Base-by-base conservation (phyloP, 2,329 filamentous ascomycete species). In the Beauveria pseudobassiana region DNA sequence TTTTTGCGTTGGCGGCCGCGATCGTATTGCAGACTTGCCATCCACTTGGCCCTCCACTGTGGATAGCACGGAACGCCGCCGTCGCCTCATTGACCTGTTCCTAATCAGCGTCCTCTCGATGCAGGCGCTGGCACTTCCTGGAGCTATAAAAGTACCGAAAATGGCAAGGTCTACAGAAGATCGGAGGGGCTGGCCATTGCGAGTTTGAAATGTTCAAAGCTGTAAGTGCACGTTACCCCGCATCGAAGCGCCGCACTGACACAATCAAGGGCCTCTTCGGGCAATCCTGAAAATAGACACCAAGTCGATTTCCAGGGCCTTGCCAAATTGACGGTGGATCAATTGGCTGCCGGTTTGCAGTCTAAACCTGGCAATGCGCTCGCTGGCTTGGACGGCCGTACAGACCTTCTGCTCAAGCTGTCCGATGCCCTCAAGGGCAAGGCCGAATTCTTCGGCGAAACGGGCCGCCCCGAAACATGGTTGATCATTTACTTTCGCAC, bases 401-500 rank as follows among this genome's bases (percentile, higher is more conserved):
- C 92, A 5, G 87, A 88, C 20, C 82, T 99, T 51, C 78, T 99
- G 46, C 81, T 90, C 46, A 82, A 88, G 56, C 81, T 99, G 1
- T 86, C 86, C 14, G 82, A 87, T 65, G 93, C 93, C 5, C 77
- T 99, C 60, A 77, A 80, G 3, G 83, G 87, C 65, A 92, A 93
- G 71, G 81, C 85, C 63, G 88, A 95, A 56, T 88, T 91, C 68
- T 99, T 97, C 74, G 93, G 93, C 26, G 81, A 83, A 1, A 87
- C 93, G 70, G 90, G 88, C 57, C 83, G 95, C 62, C 95, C 95
- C 12, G 95, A 67, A 96, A 96, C 73, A 92, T 99, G 87, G 86
- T 98, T 64, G 91, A 98, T 74, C 93, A 96, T 72, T 85, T 98
- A n/a, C 83, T 98, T 45, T 89, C 90, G 3, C 95, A 98, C 71